Evolutionary conservation across 352 stramenopile species (phyloP), one percentile per base, ranked within the genome.

Genomic region (Pythium insidiosum): DNA sequence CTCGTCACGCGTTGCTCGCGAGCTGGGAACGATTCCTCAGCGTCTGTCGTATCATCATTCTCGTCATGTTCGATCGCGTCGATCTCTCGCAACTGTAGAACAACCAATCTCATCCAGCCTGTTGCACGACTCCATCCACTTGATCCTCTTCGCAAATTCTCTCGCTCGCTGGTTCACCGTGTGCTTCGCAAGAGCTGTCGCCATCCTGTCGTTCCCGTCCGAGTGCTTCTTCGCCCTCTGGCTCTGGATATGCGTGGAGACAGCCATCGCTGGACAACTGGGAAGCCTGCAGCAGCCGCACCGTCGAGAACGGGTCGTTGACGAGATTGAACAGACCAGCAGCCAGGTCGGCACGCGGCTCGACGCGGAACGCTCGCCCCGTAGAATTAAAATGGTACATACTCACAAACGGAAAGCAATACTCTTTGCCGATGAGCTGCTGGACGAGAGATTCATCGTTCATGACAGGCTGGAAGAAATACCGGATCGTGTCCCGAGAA

Each of bases 11-110:
- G 5, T 43, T 87, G 25, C 68, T 89, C 39, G 62, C 65, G 46
- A 87, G 73, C 33, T 89, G 77, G 77, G 61, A 86, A 35, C 63
- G 67, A 23, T 87, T 89, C 46, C 56, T 87, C 7, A 87, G 73
- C 47, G 67, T 86, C 45, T 76, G 53, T 43, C 62, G 74, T 22
- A 61, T 61, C 25, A 28, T 84, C 25, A 50, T 80, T 10, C 35
- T 77, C 19, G 70, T 53, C 15, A 58, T 84, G 36, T 85, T 82
- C 43, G 70, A 79, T 37, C 70, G 68, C 43, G 36, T 60, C 5
- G 53, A 50, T n/a, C 21, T 10, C 7, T 23, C 21, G 1, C 22
- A 49, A 7, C 16, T 38, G 5, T 20, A 40, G 15, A 28, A 37
- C 39, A 15, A 46, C 39, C 4, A 43, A 6, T 21, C 28, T 34